Conservation (phyloP, 2,329 filamentous ascomycete genomes). For the Cercospora brassicicola region DNA sequence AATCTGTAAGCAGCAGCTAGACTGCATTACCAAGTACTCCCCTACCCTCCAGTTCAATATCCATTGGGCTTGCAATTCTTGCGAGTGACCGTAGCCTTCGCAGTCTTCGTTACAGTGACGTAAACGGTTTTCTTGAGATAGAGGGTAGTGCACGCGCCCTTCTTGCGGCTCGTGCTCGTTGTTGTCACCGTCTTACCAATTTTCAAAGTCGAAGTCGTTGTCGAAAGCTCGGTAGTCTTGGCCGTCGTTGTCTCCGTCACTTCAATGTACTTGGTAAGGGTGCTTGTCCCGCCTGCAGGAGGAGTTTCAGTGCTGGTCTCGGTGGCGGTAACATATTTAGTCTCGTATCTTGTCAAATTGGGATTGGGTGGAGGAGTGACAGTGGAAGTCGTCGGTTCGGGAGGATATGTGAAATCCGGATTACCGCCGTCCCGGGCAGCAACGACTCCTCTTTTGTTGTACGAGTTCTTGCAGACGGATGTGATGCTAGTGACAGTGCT, state of each 20-base stretch:
- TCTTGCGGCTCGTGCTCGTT: neutral
- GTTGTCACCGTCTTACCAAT: neutral
- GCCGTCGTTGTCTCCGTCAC: neutral
- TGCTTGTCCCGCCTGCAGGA: neutral
- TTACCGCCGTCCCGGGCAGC: neutral
- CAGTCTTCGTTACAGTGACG: neutral
- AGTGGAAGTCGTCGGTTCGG: neutral
- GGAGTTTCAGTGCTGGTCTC: neutral
- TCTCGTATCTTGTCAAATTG: neutral
- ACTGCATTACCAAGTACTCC: neutral
- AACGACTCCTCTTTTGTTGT: neutral
- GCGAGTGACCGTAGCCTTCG: neutral
- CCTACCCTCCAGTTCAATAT: neutral
- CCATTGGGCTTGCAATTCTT: neutral
- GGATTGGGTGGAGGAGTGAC: neutral
- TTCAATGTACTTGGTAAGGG: neutral
- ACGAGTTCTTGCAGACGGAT: neutral
- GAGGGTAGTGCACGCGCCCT: neutral
- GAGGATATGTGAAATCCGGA: constrained; percentile 5
- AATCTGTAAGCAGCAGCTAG: neutral
- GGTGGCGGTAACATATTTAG: neutral
- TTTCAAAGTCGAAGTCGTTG: neutral
- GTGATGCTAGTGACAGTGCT: neutral
- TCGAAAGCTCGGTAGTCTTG: neutral
- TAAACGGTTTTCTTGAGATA: neutral